Base-by-base conservation (phyloP, 2,329 filamentous ascomycete species). In the Aspergillus pseudoglaucus region DNA sequence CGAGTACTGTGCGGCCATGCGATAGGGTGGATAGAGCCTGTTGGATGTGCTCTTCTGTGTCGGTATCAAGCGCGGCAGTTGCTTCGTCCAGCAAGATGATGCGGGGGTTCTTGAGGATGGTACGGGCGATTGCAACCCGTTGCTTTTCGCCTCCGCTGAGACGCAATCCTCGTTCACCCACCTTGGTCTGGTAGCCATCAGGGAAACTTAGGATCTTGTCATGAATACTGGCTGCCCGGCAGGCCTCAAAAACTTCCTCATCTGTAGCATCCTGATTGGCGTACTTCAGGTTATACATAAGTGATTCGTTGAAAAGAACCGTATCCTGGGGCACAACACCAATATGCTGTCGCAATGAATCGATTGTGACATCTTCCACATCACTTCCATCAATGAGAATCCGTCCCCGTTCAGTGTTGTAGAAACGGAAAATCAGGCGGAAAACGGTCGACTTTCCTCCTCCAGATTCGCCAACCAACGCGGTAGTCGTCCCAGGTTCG, bases 391-490 rank as follows among this genome's bases (percentile, higher is more conserved):
- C 93, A 47, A 98, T 76, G 61, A 85, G 81, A 48, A 97, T 95
- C 60, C 77, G 82, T 32, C 93, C 93, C 45, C 82, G 79, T 45
- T 84, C 77, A 47, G 85, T 82, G 63, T 96, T 94, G 75, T 97
- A 98, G 70, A 96, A 98, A 15, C 93, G 87, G 76, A 95, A 97
- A 65, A 98, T 83, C 43, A 97, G 80, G 44, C 93, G 86, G 75
- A 98, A 96, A 22, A 98, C 81, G 0, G 93, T 98, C 2, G 91
- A 97, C 69, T 98, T 98, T 56, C 93, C 93, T 50, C 93, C 93
- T 41, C 93, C 93, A 27, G 91, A 97, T 67, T 97, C 91, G 54
- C 93, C 93, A 15, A 98, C 93, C 54, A 98, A 84, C 0, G 93
- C 93, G 5, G 91, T 98, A 0, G 90, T 97, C 1, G 90, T 96